phyloP scores from a whole-genome alignment of 257 asterid species.

The Lantana camara region DNA sequence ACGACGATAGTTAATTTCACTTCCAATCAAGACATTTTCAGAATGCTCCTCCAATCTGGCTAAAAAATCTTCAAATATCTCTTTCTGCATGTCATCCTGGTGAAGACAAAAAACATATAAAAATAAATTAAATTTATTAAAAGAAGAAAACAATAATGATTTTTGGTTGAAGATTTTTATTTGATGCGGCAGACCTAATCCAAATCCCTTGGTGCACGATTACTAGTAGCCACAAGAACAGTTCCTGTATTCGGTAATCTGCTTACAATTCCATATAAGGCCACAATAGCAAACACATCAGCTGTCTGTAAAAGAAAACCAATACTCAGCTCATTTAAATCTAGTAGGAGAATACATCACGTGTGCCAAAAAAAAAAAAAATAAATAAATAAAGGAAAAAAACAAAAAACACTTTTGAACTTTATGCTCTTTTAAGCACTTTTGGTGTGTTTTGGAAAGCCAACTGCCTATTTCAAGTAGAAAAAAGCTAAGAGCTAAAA shows the following conservation, averaged over 20 bases:
- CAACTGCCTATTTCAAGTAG: too few species aligned
- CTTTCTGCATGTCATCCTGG: conserved; percentile 99
- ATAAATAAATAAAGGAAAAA: not conserved
- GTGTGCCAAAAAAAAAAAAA: not conserved
- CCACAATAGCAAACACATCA: conserved; percentile 96
- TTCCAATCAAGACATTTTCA: conserved; percentile 73
- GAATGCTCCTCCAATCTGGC: conserved; percentile 72
- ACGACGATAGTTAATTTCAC: conserved; percentile 94
- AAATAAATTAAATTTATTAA: not conserved
- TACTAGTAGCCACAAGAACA: conserved; percentile 95
- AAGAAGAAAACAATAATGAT: too few species aligned
- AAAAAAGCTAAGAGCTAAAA: too few species aligned
- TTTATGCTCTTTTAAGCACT: too few species aligned
- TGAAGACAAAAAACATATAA: conserved; percentile 20
- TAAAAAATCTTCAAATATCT: conserved; percentile 74
- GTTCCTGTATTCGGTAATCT: conserved; percentile 95
- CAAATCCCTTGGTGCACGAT: conserved; percentile 89
- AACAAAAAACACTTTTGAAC: too few species aligned
- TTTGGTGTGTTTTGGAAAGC: too few species aligned
- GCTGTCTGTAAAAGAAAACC: conserved; percentile 69
- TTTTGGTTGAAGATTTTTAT: not conserved
- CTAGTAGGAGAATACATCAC: not conserved
- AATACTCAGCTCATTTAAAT: conserved; percentile 3
- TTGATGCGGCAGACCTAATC: conserved; percentile 68
- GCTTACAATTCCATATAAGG: conserved; percentile 92